A percentile compares a stretch with the other conserved stretches of the same genome.
These are phyloP conservation scores for Brassica cretica DNA, from an alignment of 345 rosid genomes.

Conservation along the genomic window DNA sequence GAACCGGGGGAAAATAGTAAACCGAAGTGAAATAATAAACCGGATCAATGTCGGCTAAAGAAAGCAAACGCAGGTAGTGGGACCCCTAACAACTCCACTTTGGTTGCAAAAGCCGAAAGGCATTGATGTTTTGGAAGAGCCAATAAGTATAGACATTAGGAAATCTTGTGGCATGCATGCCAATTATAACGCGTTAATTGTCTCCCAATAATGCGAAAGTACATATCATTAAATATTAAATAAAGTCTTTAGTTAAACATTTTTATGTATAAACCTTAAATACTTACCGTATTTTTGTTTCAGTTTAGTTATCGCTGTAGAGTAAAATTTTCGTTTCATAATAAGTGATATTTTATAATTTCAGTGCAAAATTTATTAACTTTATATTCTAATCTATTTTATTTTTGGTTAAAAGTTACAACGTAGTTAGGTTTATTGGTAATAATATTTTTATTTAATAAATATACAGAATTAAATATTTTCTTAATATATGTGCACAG, in stretches of 20 bases:
- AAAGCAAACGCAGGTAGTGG: conserved; percentile 22
- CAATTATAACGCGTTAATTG: conserved; percentile 18
- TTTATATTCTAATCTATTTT: too few relatives aligned
- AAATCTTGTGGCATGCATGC: conserved; percentile 20
- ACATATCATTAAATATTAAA: neutral
- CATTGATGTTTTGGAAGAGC: conserved; percentile 29
- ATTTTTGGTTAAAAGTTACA: too few relatives aligned
- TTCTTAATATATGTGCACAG: too few relatives aligned
- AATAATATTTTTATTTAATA: too few relatives aligned
- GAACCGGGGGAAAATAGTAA: neutral
- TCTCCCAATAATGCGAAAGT: neutral
- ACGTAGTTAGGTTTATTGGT: too few relatives aligned
- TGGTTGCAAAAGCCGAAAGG: conserved; percentile 34
- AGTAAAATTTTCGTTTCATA: too few relatives aligned
- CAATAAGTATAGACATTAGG: neutral
- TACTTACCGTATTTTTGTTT: too few relatives aligned
- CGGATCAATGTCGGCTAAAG: conserved; percentile 34
- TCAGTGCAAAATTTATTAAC: too few relatives aligned
- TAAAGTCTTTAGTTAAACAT: neutral
- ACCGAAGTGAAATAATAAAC: conserved; percentile 4
- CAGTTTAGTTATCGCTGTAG: too few relatives aligned
- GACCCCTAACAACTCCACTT: conserved; percentile 27
- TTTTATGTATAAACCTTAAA: neutral
- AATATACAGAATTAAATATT: too few relatives aligned
- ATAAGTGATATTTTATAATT: too few relatives aligned